These are phyloP conservation scores for Paramecium octaurelia DNA, from an alignment of 73 alveolate genomes.

Conservation along the genomic window DNA sequence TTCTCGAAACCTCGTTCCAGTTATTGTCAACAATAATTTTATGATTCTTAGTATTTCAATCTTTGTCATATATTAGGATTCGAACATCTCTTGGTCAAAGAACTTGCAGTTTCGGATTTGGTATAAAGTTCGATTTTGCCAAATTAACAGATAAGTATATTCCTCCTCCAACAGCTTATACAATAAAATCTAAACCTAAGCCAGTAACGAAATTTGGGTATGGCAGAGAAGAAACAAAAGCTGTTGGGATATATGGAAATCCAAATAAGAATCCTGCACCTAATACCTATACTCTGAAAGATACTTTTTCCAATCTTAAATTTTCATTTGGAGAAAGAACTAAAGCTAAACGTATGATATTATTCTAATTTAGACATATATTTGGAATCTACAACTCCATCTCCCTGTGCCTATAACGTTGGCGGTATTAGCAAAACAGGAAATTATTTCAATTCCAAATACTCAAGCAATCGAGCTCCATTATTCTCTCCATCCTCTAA, in stretches of 20 bases:
- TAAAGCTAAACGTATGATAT: background rate
- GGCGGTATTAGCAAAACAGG: background rate
- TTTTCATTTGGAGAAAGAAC: conserved; percentile 49
- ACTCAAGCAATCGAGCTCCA: conserved; percentile 1
- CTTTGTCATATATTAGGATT: background rate
- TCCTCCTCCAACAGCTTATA: conserved; percentile 41
- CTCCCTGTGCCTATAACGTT: conserved; percentile 30
- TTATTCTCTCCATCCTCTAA: conserved; percentile 8
- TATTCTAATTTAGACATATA: background rate
- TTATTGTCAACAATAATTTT: conserved; percentile 22
- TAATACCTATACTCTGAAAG: background rate
- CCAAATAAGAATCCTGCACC: conserved; percentile 46
- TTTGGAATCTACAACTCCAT: conserved; percentile 6
- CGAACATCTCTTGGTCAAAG: conserved; percentile 1
- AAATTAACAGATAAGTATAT: conserved; percentile 21
- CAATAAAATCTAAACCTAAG: background rate
- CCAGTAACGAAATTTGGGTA: background rate
- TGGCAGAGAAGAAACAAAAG: conserved; percentile 22
- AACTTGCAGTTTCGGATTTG: background rate
- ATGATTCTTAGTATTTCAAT: background rate
- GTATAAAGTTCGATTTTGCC: background rate
- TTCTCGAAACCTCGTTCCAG: conserved; percentile 42
- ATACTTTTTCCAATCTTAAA: background rate
- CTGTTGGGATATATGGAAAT: background rate
- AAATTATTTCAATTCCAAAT: background rate